Base-by-base conservation (phyloP, 2,329 filamentous ascomycete species). In the Cryphonectria nitschkei region DNA sequence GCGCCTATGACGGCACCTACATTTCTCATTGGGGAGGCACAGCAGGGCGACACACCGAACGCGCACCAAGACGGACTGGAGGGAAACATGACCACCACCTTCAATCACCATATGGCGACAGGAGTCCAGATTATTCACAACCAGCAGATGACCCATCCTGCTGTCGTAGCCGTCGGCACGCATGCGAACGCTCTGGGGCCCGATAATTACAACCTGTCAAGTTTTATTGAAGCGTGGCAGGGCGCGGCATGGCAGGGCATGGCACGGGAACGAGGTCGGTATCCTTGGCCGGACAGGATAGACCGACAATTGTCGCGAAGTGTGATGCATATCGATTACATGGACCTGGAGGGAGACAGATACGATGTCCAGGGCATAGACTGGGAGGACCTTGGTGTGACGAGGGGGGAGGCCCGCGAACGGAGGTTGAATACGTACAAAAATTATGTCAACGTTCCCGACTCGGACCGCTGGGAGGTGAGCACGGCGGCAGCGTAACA, bases 361-460 rank as follows among this genome's bases (percentile, higher is more conserved):
- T 88, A 81, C 70, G 89, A 91, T 75, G 77, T 89, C 34, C 89
- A 91, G 75, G 87, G 88, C 66, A 81, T 91, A 50, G 79, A 89
- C 75, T 91, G 89, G 89, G 74, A 77, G 1, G 78, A 81, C 16
- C 79, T 90, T 73, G 84, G 84, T 1, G 85, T 88, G 2, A 83
- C 83, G 14, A 84, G 88, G 69, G 74, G 74, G 34, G 78, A 82
- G 34, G 89, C 88, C 3, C 82, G 87, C 34, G 77, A 81, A 62
- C 81, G 82, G 68, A 84, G 89, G 29, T 74, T 78, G 58, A 72
- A 78, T 19, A 86, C 83, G 0, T 91, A 89, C 75, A 83, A 77
- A 67, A 91, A 90, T 74, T 90, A 90, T 73, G 84, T 84, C 41
- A 90, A 89, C 76, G 77, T 82, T n/a, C 68, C 73, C 3, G 79